Evolutionary conservation across 805 yeast species (phyloP), one percentile per base, ranked within the genome.

Genomic region (Starmerella vaccinii): DNA sequence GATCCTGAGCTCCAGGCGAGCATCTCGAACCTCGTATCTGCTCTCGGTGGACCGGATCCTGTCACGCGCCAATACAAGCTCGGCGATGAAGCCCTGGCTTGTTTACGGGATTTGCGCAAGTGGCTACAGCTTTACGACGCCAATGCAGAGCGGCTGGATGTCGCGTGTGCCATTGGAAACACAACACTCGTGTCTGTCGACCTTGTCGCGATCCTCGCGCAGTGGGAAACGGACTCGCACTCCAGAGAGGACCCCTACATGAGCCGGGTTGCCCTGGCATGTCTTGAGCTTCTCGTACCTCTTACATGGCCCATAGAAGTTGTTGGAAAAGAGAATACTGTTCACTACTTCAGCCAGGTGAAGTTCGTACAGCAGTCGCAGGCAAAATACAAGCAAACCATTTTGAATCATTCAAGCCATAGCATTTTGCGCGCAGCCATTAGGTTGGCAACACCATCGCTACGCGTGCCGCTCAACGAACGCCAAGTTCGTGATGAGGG

Each of bases 71-170:
- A 79, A 0, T 92, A 92, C 61, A 78, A 77, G 53, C 73, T 89
- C 2, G 97, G 97, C 10, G 87, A 82, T 52, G 97, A 90, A 61
- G 94, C 95, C 27, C 58, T 75, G 27, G 88, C 88, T 0, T 87
- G 97, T 66, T 67, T 92, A 29, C 82, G 84, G 58, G 98, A 92
- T 66, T 66, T 92, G 54, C 87, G 86, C 63, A 74, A 84, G 58
- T 90, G 97, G 96, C 75, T 92, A 49, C 80, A 78, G 57, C 72
- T 82, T 1, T 89, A 85, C 42, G 97, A 90, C 65, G 92, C 85
- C 50, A 74, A 74, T 39, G 74, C 77, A 47, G 73, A 77, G 48
- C 71, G 81, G 15, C 81, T 80, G 73, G 87, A 82, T 53, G 96
- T 90, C 5, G 95, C 95, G 0, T 73, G 84, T 46, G 95, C 95